Evolutionary conservation across 2,329 filamentous ascomycete genomes (phyloP), one percentile per base, ranked within the genome.

Genomic region (Proliferodiscus dingleyae): DNA sequence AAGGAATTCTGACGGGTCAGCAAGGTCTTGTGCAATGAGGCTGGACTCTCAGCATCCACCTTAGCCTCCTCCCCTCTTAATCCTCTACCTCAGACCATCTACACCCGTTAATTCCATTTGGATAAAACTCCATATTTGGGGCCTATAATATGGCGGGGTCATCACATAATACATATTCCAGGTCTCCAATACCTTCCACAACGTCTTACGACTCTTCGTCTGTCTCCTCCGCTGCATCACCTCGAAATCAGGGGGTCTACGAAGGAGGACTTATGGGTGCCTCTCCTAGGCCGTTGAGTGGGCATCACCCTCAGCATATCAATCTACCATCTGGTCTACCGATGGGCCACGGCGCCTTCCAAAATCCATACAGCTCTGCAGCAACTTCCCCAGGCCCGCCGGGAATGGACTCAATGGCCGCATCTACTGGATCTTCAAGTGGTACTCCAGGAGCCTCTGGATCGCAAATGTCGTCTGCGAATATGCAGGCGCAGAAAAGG

Each of bases 401-500:
- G 64, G 74, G 77, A n/a, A 73, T 78, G 50, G 78, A 82, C 28
- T 81, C 80, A 30, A 64, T 81, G 41, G 71, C 75, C n/a, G 71
- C 75, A n/a, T 80, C 77, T 16, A 73, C 70, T 52, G 77, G 80
- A 45, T 81, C 78, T 45, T 72, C 73, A 45, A 67, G 69, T 54
- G 74, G 74, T 60, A 80, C 76, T 13, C 78, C 77, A 22, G 73
- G 72, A 60, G 56, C 66, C 60, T 49, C 57, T 64, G 37, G 67
- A 59, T 41, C 59, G 40, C 49, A 59, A 41, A 57, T 60, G 56
- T 55, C 57, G 28, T 53, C 71, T 19, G 71, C 75, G 29, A 74
- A 73, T 57, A 65, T 78, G 54, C 85, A 87, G 56, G 79, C 85
- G 24, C 89, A 95, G 66, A 97, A 97, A 67, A 77, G 93, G 62